phyloP scores from a whole-genome alignment of 768 basidiomycete genomes.

The Hebeloma cylindrosporum region DNA sequence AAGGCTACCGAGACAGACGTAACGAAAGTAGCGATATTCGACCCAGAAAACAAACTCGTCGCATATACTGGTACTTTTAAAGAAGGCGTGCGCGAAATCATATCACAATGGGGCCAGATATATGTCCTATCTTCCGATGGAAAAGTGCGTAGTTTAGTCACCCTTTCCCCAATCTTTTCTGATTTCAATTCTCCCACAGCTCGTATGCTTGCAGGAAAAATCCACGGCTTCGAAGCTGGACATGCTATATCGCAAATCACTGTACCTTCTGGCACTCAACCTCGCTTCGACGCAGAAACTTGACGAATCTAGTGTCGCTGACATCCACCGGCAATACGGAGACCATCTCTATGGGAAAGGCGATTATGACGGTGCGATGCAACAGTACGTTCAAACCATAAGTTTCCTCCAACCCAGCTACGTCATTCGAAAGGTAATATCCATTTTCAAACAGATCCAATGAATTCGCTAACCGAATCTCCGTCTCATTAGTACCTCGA shows the following conservation, averaged over 20 bases:
- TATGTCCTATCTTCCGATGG: constrained; percentile 81
- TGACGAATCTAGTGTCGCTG: constrained; percentile 72
- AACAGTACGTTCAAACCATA: constrained; percentile 88
- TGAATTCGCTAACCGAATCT: neutral
- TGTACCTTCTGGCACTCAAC: constrained; percentile 78
- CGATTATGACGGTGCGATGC: constrained; percentile 92
- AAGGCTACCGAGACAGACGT: constrained; percentile 56
- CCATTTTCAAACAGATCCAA: neutral
- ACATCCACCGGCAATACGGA: constrained; percentile 88
- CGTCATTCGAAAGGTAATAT: constrained; percentile 87
- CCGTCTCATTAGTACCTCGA: constrained; percentile 77
- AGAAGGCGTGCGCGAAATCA: constrained; percentile 79
- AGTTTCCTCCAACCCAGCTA: constrained; percentile 91
- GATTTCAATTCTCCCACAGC: constrained; percentile 33
- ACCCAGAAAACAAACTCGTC: constrained; percentile 88
- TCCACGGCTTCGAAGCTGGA: constrained; percentile 84
- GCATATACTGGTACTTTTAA: constrained; percentile 81
- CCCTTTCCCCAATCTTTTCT: neutral
- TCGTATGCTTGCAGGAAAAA: constrained; percentile 71
- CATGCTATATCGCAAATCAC: constrained; percentile 75
- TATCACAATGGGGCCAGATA: constrained; percentile 79
- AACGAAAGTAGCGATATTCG: constrained; percentile 82
- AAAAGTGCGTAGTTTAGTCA: constrained; percentile 48
- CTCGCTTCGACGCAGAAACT: constrained; percentile 80
- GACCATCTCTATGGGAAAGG: constrained; percentile 89